These are phyloP conservation scores for Dictyostelium capitatum DNA, from an alignment of 78 protist genomes.

Conservation along the genomic window DNA sequence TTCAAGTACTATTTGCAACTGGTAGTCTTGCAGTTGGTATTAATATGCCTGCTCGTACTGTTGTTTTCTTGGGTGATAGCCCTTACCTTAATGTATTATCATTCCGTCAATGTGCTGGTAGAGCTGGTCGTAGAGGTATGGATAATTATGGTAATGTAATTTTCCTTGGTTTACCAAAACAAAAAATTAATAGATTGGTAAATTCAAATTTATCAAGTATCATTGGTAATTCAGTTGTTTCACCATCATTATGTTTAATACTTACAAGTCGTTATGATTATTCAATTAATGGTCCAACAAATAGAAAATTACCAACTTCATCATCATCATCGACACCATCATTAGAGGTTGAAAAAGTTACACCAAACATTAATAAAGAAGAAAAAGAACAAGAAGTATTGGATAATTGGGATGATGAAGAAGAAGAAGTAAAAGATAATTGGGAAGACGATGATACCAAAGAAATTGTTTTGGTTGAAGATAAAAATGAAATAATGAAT, in stretches of 20 bases:
- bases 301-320: background rate
- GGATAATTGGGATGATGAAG: slow-evolving; percentile 4
- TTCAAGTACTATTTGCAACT: slow-evolving; percentile 87
- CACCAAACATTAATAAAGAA: background rate
- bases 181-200: slow-evolving; percentile 21
- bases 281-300: background rate
- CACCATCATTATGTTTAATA: slow-evolving; percentile 20
- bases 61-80: slow-evolving; percentile 88
- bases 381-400: background rate
- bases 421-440: background rate
- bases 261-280: slow-evolving; percentile 27
- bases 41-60: slow-evolving; percentile 91
- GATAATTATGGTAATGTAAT: slow-evolving; percentile 88
- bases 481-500: background rate
- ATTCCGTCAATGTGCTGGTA: slow-evolving; percentile 94
- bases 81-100: slow-evolving; percentile 76
- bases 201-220: slow-evolving; percentile 44
- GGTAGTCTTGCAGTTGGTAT: slow-evolving; percentile 93
- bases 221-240: slow-evolving; percentile 7
- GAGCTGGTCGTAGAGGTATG: slow-evolving; percentile 96
- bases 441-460: background rate
- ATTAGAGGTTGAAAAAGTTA: background rate
- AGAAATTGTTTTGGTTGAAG: background rate
- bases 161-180: slow-evolving; percentile 70
- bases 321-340: background rate